Evolutionary conservation across 129 eudicot species (phyloP), one percentile per base, ranked within the genome.

Genomic region (Pseudognaphalium luteoalbum): DNA sequence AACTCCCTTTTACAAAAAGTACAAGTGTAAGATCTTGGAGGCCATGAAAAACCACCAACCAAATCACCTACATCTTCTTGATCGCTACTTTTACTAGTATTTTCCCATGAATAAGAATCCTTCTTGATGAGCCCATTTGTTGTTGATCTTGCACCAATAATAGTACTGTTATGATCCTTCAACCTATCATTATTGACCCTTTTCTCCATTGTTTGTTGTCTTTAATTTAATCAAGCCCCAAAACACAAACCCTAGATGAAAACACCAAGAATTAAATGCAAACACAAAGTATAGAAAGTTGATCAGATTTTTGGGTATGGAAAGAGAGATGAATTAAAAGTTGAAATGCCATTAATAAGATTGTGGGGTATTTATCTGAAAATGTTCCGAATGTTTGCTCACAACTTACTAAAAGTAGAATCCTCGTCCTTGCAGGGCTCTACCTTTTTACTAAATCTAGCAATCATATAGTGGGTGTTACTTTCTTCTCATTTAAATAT

Each of bases 1-100:
- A 89, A 89, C 71, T 87, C 89, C 60, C 91, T 87, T 22, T 87
- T 87, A 68, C 96, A 89, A 60, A 89, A 89, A 76, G 84, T 86
- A 60, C 96, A 89, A 42, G 81, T 78, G 85, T 89, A 89, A 52
- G 85, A 81, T 79, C 91, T 89, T 76, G 89, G 95, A 15, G 95
- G 95, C 95, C 95, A 89, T 73, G 85, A 57, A 12, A 85, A 85
- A 42, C 84, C 86, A 74, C 78, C 78, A 33, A 76, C 59, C 58
- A 81, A 70, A 75, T 85, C 82, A 16, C 65, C 76, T 11, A 50
- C 75, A 20, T 59, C 83, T 10, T 70, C 72, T 10, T 70, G 60
- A 17, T 42, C 51, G 19, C 22, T 7, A 57, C 62, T 16, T n/a
- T 21, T 57, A 20, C 0, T 57, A 21, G 12, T 57, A 21, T 57